phyloP scores from a whole-genome alignment of 805 yeast species.

The Kodamaea lidongshanica region DNA sequence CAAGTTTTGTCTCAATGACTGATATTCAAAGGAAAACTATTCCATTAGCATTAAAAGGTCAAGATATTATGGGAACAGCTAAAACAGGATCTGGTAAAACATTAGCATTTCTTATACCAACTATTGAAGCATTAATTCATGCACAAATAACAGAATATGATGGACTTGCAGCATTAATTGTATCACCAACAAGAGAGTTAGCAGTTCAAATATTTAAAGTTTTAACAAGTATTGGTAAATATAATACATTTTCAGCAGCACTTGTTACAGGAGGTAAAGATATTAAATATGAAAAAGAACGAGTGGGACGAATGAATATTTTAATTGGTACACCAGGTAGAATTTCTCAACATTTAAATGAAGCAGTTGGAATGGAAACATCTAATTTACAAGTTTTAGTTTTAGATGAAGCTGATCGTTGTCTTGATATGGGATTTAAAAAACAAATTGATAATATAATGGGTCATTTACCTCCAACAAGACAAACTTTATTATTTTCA shows the following conservation, averaged over 20 bases:
- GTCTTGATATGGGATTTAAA: conserved; percentile 90
- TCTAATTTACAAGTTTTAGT: conserved; percentile 72
- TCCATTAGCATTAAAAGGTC: conserved; percentile 67
- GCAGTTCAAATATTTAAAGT: conserved; percentile 91
- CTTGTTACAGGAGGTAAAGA: conserved; percentile 92
- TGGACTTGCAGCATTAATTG: conserved; percentile 82
- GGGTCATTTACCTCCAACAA: conserved; percentile 65
- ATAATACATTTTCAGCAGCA: conserved; percentile 77
- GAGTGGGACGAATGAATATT: conserved; percentile 73
- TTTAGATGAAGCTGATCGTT: conserved; percentile 88
- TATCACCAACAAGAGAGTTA: conserved; percentile 89
- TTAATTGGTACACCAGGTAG: conserved; percentile 91
- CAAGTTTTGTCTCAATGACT: conserved; percentile 76
- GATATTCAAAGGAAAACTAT: conserved; percentile 81
- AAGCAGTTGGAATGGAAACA: conserved; percentile 72
- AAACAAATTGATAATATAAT: conserved; percentile 76
- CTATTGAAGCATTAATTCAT: conserved; percentile 61
- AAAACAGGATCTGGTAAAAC: conserved; percentile 91
- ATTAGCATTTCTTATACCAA: conserved; percentile 76
- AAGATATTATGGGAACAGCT: conserved; percentile 82
- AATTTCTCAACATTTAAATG: conserved; percentile 83
- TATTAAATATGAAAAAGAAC: conserved; percentile 70
- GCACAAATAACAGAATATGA: conserved; percentile 76
- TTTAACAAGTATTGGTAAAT: conserved; percentile 69
- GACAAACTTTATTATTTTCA: conserved; percentile 80